A percentile compares a stretch with the other conserved stretches of the same genome.
These are phyloP conservation scores for Nakaseomyces bracarensis DNA, from an alignment of 1,139 yeast species.

Conservation along the genomic window DNA sequence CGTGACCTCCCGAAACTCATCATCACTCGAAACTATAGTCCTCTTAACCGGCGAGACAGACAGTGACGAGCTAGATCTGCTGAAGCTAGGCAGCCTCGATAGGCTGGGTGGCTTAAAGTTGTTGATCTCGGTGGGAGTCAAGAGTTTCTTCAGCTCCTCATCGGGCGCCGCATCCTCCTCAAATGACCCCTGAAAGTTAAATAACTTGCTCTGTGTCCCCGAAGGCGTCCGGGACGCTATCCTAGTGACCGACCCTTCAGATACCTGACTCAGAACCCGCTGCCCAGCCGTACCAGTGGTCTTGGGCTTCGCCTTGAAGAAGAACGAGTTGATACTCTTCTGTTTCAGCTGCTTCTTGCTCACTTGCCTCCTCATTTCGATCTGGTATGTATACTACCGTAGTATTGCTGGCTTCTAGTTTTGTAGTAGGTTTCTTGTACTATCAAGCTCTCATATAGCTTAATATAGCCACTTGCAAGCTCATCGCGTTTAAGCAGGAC, in stretches of 20 bases:
- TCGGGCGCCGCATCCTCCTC: conserved; percentile 25
- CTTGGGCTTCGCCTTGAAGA: conserved; percentile 4
- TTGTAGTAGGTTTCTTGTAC: neutral
- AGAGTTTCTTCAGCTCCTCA: conserved; percentile 18
- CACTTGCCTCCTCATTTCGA: conserved; percentile 4
- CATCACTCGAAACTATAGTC: neutral
- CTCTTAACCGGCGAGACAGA: conserved; percentile 1
- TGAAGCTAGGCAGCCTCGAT: conserved; percentile 11
- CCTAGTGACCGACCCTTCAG: neutral
- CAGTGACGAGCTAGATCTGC: conserved; percentile 11
- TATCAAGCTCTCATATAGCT: too few species aligned
- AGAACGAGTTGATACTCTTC: conserved; percentile 5
- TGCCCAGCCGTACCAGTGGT: neutral
- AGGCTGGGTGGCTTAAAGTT: conserved; percentile 20
- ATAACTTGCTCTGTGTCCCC: conserved; percentile 8
- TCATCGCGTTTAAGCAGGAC: too few species aligned
- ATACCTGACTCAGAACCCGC: neutral
- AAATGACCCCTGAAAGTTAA: conserved; percentile 30
- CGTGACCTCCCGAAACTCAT: conserved; percentile 13
- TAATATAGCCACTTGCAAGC: too few species aligned
- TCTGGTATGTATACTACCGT: too few species aligned
- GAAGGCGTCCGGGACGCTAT: conserved; percentile 1
- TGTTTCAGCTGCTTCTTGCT: neutral
- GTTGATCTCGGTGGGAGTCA: conserved; percentile 19
- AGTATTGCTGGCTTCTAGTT: neutral